Conservation (phyloP, 345 rosid genomes). For the Ceriops zippeliana region DNA sequence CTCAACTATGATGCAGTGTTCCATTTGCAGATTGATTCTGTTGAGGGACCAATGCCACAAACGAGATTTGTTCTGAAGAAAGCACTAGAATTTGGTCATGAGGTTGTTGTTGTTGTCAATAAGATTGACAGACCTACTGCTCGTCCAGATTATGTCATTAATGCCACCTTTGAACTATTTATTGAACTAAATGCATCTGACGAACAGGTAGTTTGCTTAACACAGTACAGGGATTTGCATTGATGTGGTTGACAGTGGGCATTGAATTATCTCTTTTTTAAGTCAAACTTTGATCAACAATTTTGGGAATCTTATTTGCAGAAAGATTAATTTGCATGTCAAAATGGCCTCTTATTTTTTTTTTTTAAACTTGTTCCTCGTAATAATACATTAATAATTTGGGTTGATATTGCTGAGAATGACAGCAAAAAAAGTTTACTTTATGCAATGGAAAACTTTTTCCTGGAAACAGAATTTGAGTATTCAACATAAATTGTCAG, state of each 20-base stretch:
- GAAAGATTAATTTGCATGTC: not conserved
- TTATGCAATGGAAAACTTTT: too few relatives aligned
- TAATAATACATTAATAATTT: not conserved
- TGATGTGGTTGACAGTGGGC: not conserved
- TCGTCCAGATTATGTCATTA: slow-evolving; percentile 87
- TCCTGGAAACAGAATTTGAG: not conserved
- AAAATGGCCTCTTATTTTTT: slow-evolving; percentile 1
- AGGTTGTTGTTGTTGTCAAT: slow-evolving; percentile 94
- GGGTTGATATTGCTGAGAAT: slow-evolving; percentile 3
- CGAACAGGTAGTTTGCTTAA: slow-evolving; percentile 61
- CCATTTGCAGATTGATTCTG: slow-evolving; percentile 80
- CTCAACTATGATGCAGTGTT: slow-evolving; percentile 5
- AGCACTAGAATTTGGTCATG: slow-evolving; percentile 94
- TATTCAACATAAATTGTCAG: not conserved
- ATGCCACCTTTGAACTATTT: slow-evolving; percentile 93
- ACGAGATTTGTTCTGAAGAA: slow-evolving; percentile 95
- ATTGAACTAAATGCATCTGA: slow-evolving; percentile 95
- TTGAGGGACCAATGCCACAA: slow-evolving; percentile 99
- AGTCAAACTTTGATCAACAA: not conserved
- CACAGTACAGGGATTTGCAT: slow-evolving; percentile 12
- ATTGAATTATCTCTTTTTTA: not conserved
- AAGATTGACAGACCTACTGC: slow-evolving; percentile 96
- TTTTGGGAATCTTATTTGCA: not conserved
- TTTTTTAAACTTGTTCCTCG: not conserved
- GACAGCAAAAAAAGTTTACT: not conserved